Conservation (phyloP, 2,329 filamentous ascomycete species). For the Aspergillus sp. region DNA sequence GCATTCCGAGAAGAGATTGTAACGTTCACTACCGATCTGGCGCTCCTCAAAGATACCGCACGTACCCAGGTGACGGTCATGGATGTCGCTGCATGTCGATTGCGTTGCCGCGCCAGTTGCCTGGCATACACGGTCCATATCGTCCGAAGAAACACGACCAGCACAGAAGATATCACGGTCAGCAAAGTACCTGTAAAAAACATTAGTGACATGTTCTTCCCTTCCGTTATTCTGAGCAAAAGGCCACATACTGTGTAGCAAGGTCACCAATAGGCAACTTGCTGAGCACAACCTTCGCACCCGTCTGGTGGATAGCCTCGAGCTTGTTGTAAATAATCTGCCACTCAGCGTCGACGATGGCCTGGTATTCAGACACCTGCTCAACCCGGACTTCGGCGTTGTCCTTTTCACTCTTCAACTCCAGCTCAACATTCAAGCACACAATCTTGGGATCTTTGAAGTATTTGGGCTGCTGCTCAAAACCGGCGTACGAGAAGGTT, state of each 20-base stretch:
- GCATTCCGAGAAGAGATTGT: constrained; percentile 98
- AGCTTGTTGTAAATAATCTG: constrained; percentile 99
- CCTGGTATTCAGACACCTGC: constrained; percentile 98
- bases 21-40: constrained; percentile 93
- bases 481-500: constrained; percentile 97
- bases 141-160: constrained; percentile 79
- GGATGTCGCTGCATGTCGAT: constrained; percentile 94
- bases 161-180: constrained; percentile 98
- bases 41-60: constrained; percentile 90
- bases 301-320: constrained; percentile 85
- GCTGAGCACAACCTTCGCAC: constrained; percentile 93
- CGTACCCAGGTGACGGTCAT: constrained; percentile 76
- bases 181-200: constrained; percentile 61
- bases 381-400: constrained; percentile 97
- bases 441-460: constrained; percentile 94
- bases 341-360: constrained; percentile 98
- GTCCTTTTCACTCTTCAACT: constrained; percentile 98
- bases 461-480: constrained; percentile 96
- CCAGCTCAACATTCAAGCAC: constrained; percentile 93
- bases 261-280: constrained; percentile 96
- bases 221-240: neutral
- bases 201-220: constrained; percentile 1
- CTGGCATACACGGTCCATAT: constrained; percentile 93
- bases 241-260: constrained; percentile 64
- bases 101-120: constrained; percentile 87